Evolutionary conservation across 1,284 basidiomycete genomes (phyloP).

Genomic region (Agroathelia rolfsii): DNA sequence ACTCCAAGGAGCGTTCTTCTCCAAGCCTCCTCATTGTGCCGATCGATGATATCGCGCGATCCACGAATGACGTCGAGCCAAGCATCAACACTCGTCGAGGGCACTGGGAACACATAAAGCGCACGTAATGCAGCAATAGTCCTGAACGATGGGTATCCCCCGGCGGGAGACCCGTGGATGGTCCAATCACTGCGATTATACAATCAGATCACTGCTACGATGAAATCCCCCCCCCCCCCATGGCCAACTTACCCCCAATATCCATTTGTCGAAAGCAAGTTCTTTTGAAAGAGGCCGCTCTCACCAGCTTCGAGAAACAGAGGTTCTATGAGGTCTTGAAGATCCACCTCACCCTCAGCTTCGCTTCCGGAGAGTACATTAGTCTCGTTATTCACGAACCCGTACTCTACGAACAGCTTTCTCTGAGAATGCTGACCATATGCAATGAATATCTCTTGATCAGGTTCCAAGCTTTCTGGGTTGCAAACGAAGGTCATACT

Average conservation of each 20-base stretch:
- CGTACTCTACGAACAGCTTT: conserved; percentile 76
- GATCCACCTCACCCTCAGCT: conserved; percentile 45
- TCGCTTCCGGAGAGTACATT: conserved; percentile 18
- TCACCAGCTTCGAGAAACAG: conserved; percentile 32
- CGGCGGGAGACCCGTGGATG: conserved; percentile 44
- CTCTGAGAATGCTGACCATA: conserved; percentile 73
- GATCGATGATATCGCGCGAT: conserved; percentile 27
- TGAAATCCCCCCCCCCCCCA: conserved; percentile 3
- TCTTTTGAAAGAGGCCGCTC: conserved; percentile 34
- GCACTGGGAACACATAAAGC: conserved; percentile 38
- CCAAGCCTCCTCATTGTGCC: conserved; percentile 36
- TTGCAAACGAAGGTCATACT: no score
- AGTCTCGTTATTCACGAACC: conserved; percentile 47
- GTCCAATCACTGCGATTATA: conserved; percentile 56
- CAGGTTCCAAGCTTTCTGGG: no score
- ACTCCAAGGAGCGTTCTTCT: conserved; percentile 23
- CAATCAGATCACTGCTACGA: conserved; percentile 8
- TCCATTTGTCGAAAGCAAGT: conserved; percentile 42
- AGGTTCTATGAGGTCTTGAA: conserved; percentile 46
- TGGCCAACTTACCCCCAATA: conserved; percentile 73
- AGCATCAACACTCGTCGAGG: conserved; percentile 21
- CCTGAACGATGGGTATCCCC: conserved; percentile 70
- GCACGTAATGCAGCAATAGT: conserved; percentile 62
- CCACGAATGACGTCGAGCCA: conserved; percentile 56
- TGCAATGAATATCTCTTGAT: conserved; percentile 60